Base-by-base conservation (phyloP, 495 filamentous ascomycete genomes). In the Usnea hakonensis region DNA sequence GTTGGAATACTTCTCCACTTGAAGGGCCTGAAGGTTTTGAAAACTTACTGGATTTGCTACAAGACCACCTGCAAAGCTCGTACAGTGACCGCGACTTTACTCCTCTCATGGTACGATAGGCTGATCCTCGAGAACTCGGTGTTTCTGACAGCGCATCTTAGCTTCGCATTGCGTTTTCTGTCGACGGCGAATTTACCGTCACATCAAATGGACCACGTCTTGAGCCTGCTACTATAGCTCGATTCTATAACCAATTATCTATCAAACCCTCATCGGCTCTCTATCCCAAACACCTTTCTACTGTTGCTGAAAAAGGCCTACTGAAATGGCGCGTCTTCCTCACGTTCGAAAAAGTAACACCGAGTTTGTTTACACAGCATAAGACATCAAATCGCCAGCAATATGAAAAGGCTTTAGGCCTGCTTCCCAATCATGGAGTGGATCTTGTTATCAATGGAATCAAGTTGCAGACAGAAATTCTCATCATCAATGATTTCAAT, bases 371-470 rank as follows among this genome's bases (percentile, higher is more conserved):
- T 61, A 94, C 89, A 0, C 83, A 81, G 26, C 88, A 87, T 73
- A 94, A 95, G 66, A 94, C 90, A 5, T 90, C 85, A 0, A 71
- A 76, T 17, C 81, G 90, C 14, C 75, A 78, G 7, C 74, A 83
- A 64, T 95, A 94, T 62, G 81, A 81, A 7, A 73, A 68, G n/a
- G 88, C 87, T 7, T 78, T 89, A 33, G 68, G 74, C 16, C 30
- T 55, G n/a, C 21, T 66, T 32, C 68, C 66, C 26, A 7, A 19
- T 38, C 54, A 21, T 26, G 50, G 21, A 28, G 8, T n/a, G 32
- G 46, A n/a, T 33, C 44, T 5, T 19, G 36, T 28, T 21, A 19
- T 26, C 28, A 55, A 55, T 7, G 5, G 5, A 11, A 11, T n/a
- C 28, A 7, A 35, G 7, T 41, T 63, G 10, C 44, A 58, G 3